phyloP scores from a whole-genome alignment of 2,329 filamentous ascomycete species.

The Aspergillus vadensis region DNA sequence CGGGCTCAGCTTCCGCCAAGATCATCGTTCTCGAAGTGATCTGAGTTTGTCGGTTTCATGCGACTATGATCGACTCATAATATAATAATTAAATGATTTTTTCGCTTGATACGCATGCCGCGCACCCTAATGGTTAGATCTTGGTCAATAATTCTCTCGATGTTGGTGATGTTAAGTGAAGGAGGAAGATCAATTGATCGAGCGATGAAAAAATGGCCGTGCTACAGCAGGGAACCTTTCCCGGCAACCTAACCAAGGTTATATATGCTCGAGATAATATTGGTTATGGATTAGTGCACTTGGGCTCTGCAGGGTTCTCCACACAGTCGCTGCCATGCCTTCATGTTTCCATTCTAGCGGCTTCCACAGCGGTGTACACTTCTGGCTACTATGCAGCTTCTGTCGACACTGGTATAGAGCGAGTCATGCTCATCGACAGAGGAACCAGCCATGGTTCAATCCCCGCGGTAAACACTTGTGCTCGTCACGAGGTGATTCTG shows the following conservation, averaged over 20 bases:
- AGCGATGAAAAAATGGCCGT: constrained; percentile 19
- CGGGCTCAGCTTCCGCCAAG: constrained; percentile 67
- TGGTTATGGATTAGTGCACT: not conserved
- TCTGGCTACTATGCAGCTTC: constrained; percentile 11
- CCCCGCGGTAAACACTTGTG: not conserved
- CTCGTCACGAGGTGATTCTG: not conserved
- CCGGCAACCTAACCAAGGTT: constrained; percentile 5
- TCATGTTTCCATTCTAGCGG: not conserved
- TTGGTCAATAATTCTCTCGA: constrained; percentile 57
- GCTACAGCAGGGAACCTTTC: constrained; percentile 12
- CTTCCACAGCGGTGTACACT: constrained; percentile 4
- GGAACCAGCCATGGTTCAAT: not conserved
- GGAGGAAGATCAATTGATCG: constrained; percentile 40
- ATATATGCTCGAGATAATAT: constrained; percentile 14
- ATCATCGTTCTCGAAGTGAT: constrained; percentile 65
- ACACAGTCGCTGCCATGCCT: constrained; percentile 25
- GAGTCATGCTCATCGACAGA: constrained; percentile 6
- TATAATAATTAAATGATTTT: too few species aligned
- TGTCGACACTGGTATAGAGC: constrained; percentile 18
- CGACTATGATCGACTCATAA: constrained; percentile 72
- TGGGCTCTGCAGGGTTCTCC: not conserved
- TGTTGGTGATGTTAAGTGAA: constrained; percentile 54
- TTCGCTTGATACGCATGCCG: constrained; percentile 52
- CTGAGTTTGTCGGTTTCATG: constrained; percentile 64
- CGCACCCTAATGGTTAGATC: constrained; percentile 63